Base-by-base conservation (phyloP, 2,329 filamentous ascomycete genomes). In the Apiospora rasikravindrae region DNA sequence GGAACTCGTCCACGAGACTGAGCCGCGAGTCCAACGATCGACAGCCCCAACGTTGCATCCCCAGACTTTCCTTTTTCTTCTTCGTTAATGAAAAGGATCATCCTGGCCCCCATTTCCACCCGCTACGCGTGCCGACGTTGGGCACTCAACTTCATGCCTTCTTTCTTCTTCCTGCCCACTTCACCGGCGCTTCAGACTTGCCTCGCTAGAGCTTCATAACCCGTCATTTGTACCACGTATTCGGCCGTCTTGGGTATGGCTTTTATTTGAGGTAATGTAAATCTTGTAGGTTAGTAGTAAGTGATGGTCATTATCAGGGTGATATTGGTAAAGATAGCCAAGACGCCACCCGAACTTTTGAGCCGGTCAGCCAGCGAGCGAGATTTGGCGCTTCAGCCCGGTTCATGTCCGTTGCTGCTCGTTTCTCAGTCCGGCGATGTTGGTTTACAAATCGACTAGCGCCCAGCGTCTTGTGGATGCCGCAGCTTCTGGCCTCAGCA, bases 111-210 rank as follows among this genome's bases (percentile, higher is more conserved):
- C 26, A 29, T 40, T 64, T 64, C 33, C 33, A 14, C 19, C 57
- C 13, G 19, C 57, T 33, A 64, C 57, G 53, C 53, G 57, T 40
- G 33, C 33, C 19, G 22, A 22, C 29, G 16, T n/a, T 33, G 19
- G 33, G 4, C 10, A 16, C 29, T 4, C 53, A 22, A 61, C 16
- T 61, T 61, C 53, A 61, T 61, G 53, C 53, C 19, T 29, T 57
- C 19, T n/a, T 37, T 64, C 33, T 37, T 37, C 19, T 64, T 64
- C 57, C 40, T 13, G 40, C 57, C 33, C 22, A 40, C 57, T 64
- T n/a, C 33, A 64, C 57, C 57, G 40, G 53, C 53, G 53, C 53
- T 61, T 61, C 53, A 61, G 53, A 61, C 29, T 61, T 61, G 53
- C 53, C 53, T 61, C 53, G 53, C 29, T 29, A 22, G 29, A 61